These are phyloP conservation scores for Penicillium sp. DNA, from an alignment of 2,329 filamentous ascomycete genomes.

Conservation along the genomic window DNA sequence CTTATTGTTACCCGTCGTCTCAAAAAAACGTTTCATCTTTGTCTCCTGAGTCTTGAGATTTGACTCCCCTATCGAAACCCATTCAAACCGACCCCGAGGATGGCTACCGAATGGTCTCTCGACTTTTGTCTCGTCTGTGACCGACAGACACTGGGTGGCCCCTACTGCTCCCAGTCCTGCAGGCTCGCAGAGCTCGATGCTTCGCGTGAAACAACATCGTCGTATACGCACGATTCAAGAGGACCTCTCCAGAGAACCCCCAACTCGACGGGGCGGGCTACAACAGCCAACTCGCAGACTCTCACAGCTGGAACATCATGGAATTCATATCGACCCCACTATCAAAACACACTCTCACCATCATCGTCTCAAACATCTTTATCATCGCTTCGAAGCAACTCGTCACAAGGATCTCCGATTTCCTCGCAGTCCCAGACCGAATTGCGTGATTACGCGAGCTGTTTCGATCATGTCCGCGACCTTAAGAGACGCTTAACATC, in stretches of 20 bases:
- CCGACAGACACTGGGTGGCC: slow-evolving; percentile 78
- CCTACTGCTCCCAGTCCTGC: slow-evolving; percentile 93
- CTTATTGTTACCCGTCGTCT: neutral
- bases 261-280: slow-evolving; percentile 41
- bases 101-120: slow-evolving; percentile 70
- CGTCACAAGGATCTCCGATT: slow-evolving; percentile 58
- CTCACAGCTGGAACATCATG: slow-evolving; percentile 22
- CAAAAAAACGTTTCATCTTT: neutral
- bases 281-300: slow-evolving; percentile 23
- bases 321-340: slow-evolving; percentile 24
- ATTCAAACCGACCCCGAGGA: slow-evolving; percentile 21
- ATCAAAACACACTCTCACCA: slow-evolving; percentile 42
- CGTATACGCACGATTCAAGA: slow-evolving; percentile 4
- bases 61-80: neutral
- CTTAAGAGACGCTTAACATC: slow-evolving; percentile 47
- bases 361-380: slow-evolving; percentile 86
- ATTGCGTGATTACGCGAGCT: slow-evolving; percentile 82
- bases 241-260: slow-evolving; percentile 47
- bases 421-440: slow-evolving; percentile 80
- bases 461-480: slow-evolving; percentile 79
- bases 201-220: slow-evolving; percentile 20
- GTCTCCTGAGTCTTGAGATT: neutral
- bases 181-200: slow-evolving; percentile 85
- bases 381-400: slow-evolving; percentile 73
- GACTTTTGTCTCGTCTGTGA: slow-evolving; percentile 96